phyloP scores from a whole-genome alignment of 2,329 filamentous ascomycete genomes.

The Exophiala calicioides region DNA sequence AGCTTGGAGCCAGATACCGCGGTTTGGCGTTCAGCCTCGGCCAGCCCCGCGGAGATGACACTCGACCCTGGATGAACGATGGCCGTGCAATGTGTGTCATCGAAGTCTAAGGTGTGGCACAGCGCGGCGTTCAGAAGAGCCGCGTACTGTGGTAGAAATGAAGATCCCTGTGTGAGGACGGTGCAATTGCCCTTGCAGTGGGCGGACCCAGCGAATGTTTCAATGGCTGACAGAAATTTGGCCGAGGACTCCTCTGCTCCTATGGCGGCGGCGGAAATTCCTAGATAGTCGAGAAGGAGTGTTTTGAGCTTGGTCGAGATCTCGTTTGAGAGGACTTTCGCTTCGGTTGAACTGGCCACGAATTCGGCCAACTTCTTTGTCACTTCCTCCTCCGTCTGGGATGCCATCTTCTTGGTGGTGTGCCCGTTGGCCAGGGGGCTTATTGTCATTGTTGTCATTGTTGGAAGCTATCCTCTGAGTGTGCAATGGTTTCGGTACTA shows the following conservation, averaged over 20 bases:
- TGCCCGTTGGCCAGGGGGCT: too few relatives aligned
- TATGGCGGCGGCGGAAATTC: constrained; percentile 18
- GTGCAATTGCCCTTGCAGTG: constrained; percentile 12
- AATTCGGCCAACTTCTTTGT: neutral
- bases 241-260: constrained; percentile 12
- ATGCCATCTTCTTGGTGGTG: too few relatives aligned
- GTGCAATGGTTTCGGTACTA: too few relatives aligned
- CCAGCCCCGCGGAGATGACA: constrained; percentile 33
- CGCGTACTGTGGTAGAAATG: constrained; percentile 39
- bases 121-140: constrained; percentile 45
- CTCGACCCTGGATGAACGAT: constrained; percentile 45
- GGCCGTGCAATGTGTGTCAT: constrained; percentile 45
- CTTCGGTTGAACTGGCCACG: neutral
- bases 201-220: neutral
- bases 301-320: constrained; percentile 6
- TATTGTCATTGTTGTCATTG: too few relatives aligned
- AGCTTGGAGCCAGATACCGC: constrained; percentile 19
- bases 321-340: neutral
- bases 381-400: too few relatives aligned
- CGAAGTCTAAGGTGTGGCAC: constrained; percentile 47
- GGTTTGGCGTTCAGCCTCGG: constrained; percentile 35
- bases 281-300: constrained; percentile 20
- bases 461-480: too few relatives aligned
- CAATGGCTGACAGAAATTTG: constrained; percentile 14
- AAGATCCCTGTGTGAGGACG: constrained; percentile 18